These are phyloP conservation scores for Candida sanyaensis DNA, from an alignment of 1,139 yeast genomes.

Conservation along the genomic window DNA sequence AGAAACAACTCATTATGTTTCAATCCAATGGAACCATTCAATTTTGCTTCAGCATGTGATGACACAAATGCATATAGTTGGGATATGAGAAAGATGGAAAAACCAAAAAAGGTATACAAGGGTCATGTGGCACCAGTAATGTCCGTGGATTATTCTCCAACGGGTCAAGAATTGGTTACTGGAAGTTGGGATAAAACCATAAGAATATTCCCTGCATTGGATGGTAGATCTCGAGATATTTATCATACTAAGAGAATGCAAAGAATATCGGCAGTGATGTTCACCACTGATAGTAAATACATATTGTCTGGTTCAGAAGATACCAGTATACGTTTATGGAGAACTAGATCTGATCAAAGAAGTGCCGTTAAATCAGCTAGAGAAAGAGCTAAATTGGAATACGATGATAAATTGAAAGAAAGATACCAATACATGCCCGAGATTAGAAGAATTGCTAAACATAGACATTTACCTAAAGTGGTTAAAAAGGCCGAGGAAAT, in stretches of 20 bases:
- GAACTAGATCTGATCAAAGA: constrained; percentile 83
- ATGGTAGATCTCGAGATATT: constrained; percentile 92
- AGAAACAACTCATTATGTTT: constrained; percentile 86
- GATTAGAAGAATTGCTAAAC: constrained; percentile 83
- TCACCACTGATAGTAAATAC: constrained; percentile 85
- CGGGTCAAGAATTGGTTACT: constrained; percentile 94
- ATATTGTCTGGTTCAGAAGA: constrained; percentile 93
- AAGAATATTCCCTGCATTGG: constrained; percentile 70
- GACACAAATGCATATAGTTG: constrained; percentile 94
- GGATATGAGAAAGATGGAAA: constrained; percentile 91
- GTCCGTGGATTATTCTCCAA: constrained; percentile 94
- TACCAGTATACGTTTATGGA: constrained; percentile 92
- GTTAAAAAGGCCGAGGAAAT: constrained; percentile 88
- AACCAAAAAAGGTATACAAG: constrained; percentile 81
- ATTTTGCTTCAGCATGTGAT: constrained; percentile 89
- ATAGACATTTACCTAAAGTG: constrained; percentile 86
- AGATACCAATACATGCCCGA: constrained; percentile 97
- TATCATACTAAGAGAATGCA: constrained; percentile 99
- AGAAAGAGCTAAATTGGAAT: constrained; percentile 82
- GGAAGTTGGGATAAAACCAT: constrained; percentile 95
- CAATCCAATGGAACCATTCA: constrained; percentile 98
- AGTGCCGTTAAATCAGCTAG: constrained; percentile 78
- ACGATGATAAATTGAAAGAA: constrained; percentile 88
- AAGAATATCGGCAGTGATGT: constrained; percentile 81
- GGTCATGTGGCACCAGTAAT: constrained; percentile 97